These are phyloP conservation scores for Favolaschia claudopus DNA, from an alignment of 768 basidiomycete species.

Conservation along the genomic window DNA sequence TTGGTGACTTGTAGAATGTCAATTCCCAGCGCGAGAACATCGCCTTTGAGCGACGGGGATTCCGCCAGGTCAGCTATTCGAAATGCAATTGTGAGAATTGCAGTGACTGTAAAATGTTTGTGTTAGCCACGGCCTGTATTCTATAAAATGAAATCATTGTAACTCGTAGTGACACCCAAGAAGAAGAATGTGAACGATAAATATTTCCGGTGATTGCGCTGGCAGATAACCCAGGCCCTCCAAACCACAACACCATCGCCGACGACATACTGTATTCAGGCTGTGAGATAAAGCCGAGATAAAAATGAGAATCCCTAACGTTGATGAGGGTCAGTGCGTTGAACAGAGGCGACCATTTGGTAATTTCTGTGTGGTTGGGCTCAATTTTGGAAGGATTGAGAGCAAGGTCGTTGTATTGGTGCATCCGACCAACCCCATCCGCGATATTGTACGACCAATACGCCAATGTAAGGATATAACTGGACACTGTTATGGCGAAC, in stretches of 20 bases:
- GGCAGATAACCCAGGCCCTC: conserved; percentile 21
- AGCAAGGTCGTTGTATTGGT: background rate
- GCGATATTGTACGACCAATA: background rate
- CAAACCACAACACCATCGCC: conserved; percentile 17
- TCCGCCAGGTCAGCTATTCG: background rate
- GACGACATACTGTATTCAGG: conserved; percentile 4
- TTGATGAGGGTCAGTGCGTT: conserved; percentile 18
- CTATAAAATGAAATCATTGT: background rate
- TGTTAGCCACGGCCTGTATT: too few species aligned
- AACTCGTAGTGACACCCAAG: conserved; percentile 8
- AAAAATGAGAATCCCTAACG: background rate
- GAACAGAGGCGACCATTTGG: conserved; percentile 16
- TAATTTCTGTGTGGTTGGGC: conserved; percentile 6
- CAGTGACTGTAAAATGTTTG: background rate
- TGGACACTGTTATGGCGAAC: conserved; percentile 10
- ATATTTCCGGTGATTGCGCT: background rate
- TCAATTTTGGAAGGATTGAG: background rate
- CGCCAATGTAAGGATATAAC: background rate
- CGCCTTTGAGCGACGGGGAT: background rate
- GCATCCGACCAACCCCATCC: conserved; percentile 5
- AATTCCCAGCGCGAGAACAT: background rate
- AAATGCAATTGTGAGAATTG: background rate
- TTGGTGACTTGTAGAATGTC: background rate
- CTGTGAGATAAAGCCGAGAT: background rate
- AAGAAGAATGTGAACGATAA: conserved; percentile 4